Percentiles rank a stretch among this genome's conserved stretches.
These are phyloP conservation scores for Fusarium incarnatum DNA, from an alignment of 2,329 filamentous ascomycete species.

Conservation along the genomic window DNA sequence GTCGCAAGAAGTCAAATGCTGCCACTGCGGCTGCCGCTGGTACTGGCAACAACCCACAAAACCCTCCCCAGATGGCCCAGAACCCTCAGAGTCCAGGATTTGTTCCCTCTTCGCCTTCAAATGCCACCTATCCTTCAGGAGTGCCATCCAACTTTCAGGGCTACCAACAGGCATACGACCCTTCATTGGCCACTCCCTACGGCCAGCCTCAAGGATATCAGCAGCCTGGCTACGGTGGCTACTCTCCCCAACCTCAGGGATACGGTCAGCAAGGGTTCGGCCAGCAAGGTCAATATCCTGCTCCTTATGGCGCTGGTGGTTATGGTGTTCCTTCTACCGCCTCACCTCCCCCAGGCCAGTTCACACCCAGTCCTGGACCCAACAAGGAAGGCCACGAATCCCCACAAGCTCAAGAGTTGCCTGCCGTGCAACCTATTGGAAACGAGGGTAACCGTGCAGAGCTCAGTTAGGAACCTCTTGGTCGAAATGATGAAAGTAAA, in stretches of 20 bases:
- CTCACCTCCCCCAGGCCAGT: conserved; percentile 46
- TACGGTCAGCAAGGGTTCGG: conserved; percentile 39
- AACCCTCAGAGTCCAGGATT: conserved; percentile 40
- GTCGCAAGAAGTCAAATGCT: conserved; percentile 50
- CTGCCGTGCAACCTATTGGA: conserved; percentile 47
- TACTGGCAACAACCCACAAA: conserved; percentile 19
- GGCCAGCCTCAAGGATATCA: conserved; percentile 41
- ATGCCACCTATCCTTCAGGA: conserved; percentile 45
- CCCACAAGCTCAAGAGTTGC: conserved; percentile 45
- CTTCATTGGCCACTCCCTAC: conserved; percentile 36
- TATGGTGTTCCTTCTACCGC: conserved; percentile 36
- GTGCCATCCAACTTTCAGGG: conserved; percentile 44
- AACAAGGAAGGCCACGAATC: conserved; percentile 37
- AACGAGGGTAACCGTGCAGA: conserved; percentile 51
- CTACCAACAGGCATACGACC: conserved; percentile 46
- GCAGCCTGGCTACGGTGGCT: conserved; percentile 39
- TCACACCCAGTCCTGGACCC: conserved; percentile 48
- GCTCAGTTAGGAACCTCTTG: conserved; percentile 37
- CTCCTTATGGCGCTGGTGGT: conserved; percentile 38
- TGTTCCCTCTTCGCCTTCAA: conserved; percentile 40
- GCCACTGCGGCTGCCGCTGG: conserved; percentile 27
- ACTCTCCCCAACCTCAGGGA: conserved; percentile 39
- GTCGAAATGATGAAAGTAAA: conserved; percentile 4
- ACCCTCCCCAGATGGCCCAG: conserved; percentile 37
- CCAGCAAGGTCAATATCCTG: conserved; percentile 42